These are phyloP conservation scores for Lactarius hengduanensis DNA, from an alignment of 768 basidiomycete genomes.

Conservation along the genomic window DNA sequence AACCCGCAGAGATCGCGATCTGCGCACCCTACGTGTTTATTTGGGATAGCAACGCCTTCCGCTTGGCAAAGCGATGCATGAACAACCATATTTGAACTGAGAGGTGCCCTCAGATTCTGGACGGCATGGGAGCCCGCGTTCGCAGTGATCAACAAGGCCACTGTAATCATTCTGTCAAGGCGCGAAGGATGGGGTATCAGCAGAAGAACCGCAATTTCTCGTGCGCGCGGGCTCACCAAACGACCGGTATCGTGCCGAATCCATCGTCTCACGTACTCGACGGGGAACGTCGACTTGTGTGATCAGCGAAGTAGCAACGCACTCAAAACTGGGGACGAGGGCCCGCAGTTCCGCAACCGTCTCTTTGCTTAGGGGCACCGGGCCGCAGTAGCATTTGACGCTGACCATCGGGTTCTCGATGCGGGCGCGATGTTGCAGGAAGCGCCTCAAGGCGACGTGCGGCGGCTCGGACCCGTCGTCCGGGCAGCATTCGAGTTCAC, in stretches of 20 bases:
- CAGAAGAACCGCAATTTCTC: background rate
- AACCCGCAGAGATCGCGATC: background rate
- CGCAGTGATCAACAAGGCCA: background rate
- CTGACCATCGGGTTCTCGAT: constrained; percentile 1
- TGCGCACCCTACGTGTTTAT: background rate
- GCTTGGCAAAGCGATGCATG: background rate
- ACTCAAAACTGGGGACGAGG: constrained; percentile 5
- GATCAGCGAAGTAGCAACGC: background rate
- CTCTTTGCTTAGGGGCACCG: constrained; percentile 7
- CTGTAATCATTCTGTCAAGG: background rate
- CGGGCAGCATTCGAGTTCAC: constrained; percentile 1
- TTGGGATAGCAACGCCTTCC: background rate
- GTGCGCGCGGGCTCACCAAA: background rate
- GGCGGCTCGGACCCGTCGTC: constrained; percentile 5
- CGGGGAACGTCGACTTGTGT: background rate
- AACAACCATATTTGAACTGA: background rate
- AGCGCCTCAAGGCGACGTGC: background rate
- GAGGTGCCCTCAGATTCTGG: background rate
- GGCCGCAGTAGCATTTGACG: constrained; percentile 17
- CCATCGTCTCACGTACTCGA: constrained; percentile 6
- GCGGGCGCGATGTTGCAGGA: constrained; percentile 10
- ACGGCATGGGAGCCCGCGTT: background rate
- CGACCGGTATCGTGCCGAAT: constrained; percentile 6
- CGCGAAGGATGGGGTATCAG: background rate
- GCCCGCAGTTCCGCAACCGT: constrained; percentile 5